Percentiles rank a stretch among this genome's conserved stretches.
These are phyloP conservation scores for Chrysanthemum seticuspe DNA, from an alignment of 129 eudicot species.

Conservation along the genomic window DNA sequence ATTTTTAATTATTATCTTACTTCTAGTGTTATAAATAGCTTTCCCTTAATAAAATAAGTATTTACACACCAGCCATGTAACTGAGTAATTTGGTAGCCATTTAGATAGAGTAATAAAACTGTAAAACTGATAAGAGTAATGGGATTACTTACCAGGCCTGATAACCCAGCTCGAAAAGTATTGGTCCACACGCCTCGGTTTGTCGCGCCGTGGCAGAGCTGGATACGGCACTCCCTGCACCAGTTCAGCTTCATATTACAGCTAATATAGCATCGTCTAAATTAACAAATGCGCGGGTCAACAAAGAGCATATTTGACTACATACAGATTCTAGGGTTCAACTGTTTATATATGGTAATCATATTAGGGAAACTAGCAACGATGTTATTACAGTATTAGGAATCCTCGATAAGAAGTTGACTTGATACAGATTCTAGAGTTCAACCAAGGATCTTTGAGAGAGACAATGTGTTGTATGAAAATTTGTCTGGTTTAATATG, in stretches of 20 bases:
- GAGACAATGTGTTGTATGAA: neutral
- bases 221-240: slow-evolving; percentile 90
- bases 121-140: neutral
- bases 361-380: slow-evolving; percentile 2
- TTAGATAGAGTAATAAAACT: neutral
- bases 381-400: neutral
- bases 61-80: neutral
- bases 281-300: too few species aligned
- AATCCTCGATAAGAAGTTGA: slow-evolving; percentile 7
- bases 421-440: slow-evolving; percentile 7
- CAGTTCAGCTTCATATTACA: too few species aligned
- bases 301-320: too few species aligned
- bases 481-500: too few species aligned
- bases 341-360: neutral
- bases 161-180: slow-evolving; percentile 97
- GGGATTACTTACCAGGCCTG: slow-evolving; percentile 66
- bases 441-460: neutral
- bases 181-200: slow-evolving; percentile 91
- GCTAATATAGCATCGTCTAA: too few species aligned
- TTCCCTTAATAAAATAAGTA: neutral
- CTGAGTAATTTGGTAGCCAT: neutral
- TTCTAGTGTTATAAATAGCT: neutral
- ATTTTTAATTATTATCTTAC: neutral
- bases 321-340: too few species aligned
- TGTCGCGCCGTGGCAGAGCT: slow-evolving; percentile 61